These are phyloP conservation scores for Hypoxylon fragiforme DNA, from an alignment of 495 filamentous ascomycete genomes.

Conservation along the genomic window DNA sequence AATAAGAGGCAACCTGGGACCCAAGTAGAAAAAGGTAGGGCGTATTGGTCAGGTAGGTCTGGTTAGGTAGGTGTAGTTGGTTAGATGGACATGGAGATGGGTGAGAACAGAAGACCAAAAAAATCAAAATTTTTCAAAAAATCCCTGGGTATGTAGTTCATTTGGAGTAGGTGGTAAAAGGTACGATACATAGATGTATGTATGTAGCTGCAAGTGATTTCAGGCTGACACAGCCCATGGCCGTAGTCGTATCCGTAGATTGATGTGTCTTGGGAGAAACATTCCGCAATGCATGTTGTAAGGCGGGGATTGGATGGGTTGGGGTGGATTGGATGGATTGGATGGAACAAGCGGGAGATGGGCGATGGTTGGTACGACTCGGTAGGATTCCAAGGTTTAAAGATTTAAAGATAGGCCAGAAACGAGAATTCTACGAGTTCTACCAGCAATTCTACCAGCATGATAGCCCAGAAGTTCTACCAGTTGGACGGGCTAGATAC, in stretches of 20 bases:
- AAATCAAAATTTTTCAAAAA: no score
- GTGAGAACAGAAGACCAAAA: no score
- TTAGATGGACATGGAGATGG: slow-evolving; percentile 1
- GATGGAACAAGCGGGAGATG: background rate
- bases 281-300: slow-evolving; percentile 12
- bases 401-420: slow-evolving; percentile 15
- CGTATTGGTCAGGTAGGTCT: no score
- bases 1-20: no score
- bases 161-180: slow-evolving; percentile 9
- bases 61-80: slow-evolving; percentile 3
- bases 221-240: slow-evolving; percentile 14
- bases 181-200: no score
- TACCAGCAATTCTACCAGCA: no score
- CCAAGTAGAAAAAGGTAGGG: no score
- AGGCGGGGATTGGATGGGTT: background rate
- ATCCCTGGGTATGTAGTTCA: no score
- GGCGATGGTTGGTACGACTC: background rate
- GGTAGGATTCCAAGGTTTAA: background rate
- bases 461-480: no score
- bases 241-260: slow-evolving; percentile 1
- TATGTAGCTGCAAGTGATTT: slow-evolving; percentile 7
- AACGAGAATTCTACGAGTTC: background rate
- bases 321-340: background rate
- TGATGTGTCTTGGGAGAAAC: slow-evolving; percentile 12
- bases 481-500: no score